Base-by-base conservation (phyloP, 805 yeast species). In the Saccharomycopsis oosterbeekiorum region DNA sequence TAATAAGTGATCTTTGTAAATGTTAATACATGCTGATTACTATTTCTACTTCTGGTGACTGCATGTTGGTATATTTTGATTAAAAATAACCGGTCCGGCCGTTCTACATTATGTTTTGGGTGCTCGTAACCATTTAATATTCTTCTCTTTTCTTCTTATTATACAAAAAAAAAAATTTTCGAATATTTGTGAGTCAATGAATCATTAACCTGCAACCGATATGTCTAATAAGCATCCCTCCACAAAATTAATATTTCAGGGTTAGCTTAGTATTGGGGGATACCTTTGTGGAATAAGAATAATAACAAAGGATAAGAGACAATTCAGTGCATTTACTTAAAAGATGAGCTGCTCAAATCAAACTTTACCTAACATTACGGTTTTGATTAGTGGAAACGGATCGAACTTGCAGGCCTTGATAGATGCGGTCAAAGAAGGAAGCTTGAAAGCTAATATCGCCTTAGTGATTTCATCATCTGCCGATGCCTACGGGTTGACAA, bases 391-490 rank as follows among this genome's bases (percentile, higher is more conserved):
- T 0, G 99, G 99, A 0, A 86, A 87, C 36, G 99, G 99, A 1
- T 84, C 97, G n/a, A 94, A 94, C 70, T 76, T 94, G 47, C 99
- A 94, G 72, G 98, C 99, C 0, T 76, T 94, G 47, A 90, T 94
- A 40, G 97, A 94, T 71, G 88, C 93, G 0, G 72, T 77, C 43
- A 66, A 67, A 2, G 72, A 69, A 15, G 77, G 75, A 29, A 67
- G 60, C 61, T 74, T 77, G 54, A 76, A 79, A 11, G 86, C 83
- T 1, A 75, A 76, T 39, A 88, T 94, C 58, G 78, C 82, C 36
- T 83, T 84, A 68, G 98, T 94, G 56, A 81, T 94, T 34, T 91
- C 98, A 10, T 92, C 97, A 15, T 83, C 87, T 55, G 75, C 86
- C 8, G 81, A 80, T n/a, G 99, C 99, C 1, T 94, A 79, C 70